Base-by-base conservation (phyloP, 148 eudicot genomes). In the Vaccinium darrowii region DNA sequence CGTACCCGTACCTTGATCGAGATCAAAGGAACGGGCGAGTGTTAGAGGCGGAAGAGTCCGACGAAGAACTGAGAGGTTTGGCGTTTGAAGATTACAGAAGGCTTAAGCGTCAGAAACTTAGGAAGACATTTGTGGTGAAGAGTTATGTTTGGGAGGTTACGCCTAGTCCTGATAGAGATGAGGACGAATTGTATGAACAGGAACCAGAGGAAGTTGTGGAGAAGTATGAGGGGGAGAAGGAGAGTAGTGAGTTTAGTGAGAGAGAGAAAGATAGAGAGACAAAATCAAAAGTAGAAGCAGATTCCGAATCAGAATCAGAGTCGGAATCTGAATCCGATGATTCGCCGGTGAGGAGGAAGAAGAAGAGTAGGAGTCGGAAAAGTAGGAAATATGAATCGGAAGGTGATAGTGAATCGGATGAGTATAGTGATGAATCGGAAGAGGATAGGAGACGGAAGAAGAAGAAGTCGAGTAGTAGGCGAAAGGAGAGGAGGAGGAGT, bases 91-190 rank as follows among this genome's bases (percentile, higher is more conserved):
- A 95, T 83, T 90, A 93, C 74, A 82, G 99, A 71, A 88, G 98
- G 85, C 56, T 93, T 4, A 97, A 94, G 82, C 90, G 99, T 56
- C 98, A 92, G 90, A 97, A 97, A 56, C 73, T 94, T 86, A 88
- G 99, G 82, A 91, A 91, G 80, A 54, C 16, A 60, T 79, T 92
- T 79, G 84, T 33, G 73, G 63, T 90, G 83, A 87, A 83, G 74
- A 87, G 85, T 81, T 84, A 87, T 52, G 84, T 97, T 9, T 97
- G 99, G 99, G 90, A 91, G 36, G 84, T 84, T 51, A 94, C 96
- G 1, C 98, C 99, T 60, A 97, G 99, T 52, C 98, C 99, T 30
- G 98, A 96, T 36, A 89, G 96, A 53, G 67, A 49, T 18, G 91
- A 89, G 30, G 82, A 91, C 49, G 95, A 90, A 1, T 84, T 82